phyloP scores from a whole-genome alignment of 352 stramenopile genomes.

The Phytophthora podocarpi region DNA sequence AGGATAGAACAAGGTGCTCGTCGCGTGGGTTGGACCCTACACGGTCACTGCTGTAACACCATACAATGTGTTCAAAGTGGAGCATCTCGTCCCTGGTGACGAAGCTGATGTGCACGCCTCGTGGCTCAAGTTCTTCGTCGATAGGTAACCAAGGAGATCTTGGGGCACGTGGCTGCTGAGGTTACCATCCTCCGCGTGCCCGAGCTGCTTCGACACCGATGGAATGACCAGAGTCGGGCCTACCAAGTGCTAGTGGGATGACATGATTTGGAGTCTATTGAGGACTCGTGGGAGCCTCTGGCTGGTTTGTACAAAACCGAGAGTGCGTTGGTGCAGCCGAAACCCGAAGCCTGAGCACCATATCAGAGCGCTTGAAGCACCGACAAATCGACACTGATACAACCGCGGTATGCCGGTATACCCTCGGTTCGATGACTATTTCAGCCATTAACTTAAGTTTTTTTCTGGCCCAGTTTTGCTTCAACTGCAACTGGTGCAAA shows the following conservation, averaged over 20 bases:
- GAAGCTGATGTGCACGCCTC: slow-evolving; percentile 25
- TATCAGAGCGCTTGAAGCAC: not conserved
- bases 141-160: slow-evolving; percentile 14
- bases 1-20: slow-evolving; percentile 17
- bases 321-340: slow-evolving; percentile 11
- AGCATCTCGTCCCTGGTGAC: slow-evolving; percentile 20
- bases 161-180: slow-evolving; percentile 20
- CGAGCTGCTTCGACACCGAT: slow-evolving; percentile 7
- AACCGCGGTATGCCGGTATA: slow-evolving; percentile 5
- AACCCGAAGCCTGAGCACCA: slow-evolving; percentile 1
- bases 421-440: not conserved
- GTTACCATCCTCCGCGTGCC: slow-evolving; percentile 8
- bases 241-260: slow-evolving; percentile 21
- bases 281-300: slow-evolving; percentile 27
- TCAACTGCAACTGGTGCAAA: slow-evolving; percentile 19
- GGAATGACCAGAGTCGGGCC: slow-evolving; percentile 8
- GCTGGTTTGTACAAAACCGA: slow-evolving; percentile 8
- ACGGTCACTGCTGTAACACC: slow-evolving; percentile 8
- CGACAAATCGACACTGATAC: too few relatives aligned
- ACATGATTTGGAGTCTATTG: slow-evolving; percentile 18
- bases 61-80: slow-evolving; percentile 12
- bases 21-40: slow-evolving; percentile 27
- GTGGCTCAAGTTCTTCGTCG: slow-evolving; percentile 20
- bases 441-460: not conserved
- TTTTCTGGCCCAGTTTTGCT: slow-evolving; percentile 10